Conservation (phyloP, 306 rosid genomes). For the Cicer cuneatum region DNA sequence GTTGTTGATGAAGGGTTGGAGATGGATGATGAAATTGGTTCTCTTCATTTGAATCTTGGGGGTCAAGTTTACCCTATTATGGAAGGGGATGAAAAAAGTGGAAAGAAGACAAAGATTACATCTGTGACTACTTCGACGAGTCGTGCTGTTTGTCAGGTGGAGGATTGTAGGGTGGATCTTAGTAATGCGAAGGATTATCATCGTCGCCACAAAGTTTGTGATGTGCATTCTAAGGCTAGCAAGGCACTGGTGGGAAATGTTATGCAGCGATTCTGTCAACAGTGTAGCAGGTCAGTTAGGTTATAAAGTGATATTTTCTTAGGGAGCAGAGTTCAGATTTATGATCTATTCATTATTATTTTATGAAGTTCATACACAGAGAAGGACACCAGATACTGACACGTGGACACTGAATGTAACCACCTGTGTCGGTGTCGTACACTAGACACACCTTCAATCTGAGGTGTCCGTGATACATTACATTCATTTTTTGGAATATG, state of each 20-base stretch:
- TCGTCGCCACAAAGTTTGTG: constrained; percentile 90
- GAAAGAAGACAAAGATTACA: constrained; percentile 76
- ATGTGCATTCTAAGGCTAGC: constrained; percentile 82
- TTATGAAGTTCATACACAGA: too few relatives aligned
- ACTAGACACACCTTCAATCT: too few relatives aligned
- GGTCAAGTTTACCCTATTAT: constrained; percentile 67
- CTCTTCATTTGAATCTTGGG: constrained; percentile 74
- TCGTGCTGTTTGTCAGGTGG: constrained; percentile 91
- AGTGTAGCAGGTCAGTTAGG: constrained; percentile 90
- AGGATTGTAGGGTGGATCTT: constrained; percentile 88
- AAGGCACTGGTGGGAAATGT: constrained; percentile 78
- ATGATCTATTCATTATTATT: neutral
- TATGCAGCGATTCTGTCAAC: constrained; percentile 96
- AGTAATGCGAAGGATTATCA: constrained; percentile 82
- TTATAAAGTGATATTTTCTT: constrained; percentile 38
- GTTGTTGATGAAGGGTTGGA: constrained; percentile 54
- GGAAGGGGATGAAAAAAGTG: constrained; percentile 68
- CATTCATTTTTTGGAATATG: neutral
- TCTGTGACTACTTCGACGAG: constrained; percentile 58
- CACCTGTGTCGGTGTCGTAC: too few relatives aligned
- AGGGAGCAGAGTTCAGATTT: constrained; percentile 21
- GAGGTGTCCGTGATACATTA: too few relatives aligned
- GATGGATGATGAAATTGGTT: constrained; percentile 60
- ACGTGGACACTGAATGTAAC: too few relatives aligned
- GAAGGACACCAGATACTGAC: too few relatives aligned